Evolutionary conservation across 2,329 filamentous ascomycete genomes (phyloP).

Genomic region (Sclerotinia sclerotiorum): DNA sequence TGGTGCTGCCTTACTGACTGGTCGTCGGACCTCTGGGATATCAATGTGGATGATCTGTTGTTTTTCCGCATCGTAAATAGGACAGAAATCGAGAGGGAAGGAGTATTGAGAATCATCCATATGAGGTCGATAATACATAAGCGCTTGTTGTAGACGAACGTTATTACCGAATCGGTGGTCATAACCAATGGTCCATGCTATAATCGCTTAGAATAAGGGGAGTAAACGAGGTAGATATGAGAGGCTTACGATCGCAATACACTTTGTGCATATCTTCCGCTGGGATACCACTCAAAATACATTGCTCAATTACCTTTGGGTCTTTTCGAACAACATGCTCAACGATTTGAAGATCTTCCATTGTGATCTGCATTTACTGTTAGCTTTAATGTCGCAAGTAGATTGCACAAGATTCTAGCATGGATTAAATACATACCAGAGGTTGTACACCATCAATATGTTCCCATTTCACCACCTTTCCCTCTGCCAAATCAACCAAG

Average conservation of each 20-base stretch:
- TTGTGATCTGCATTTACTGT: conserved; percentile 64
- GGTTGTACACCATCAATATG: conserved; percentile 76
- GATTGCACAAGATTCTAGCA: not conserved
- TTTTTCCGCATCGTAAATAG: conserved; percentile 87
- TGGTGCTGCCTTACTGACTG: conserved; percentile 67
- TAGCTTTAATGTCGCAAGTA: conserved; percentile 18
- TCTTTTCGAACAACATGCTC: conserved; percentile 75
- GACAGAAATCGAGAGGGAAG: conserved; percentile 90
- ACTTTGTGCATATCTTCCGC: conserved; percentile 89
- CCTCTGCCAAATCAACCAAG: conserved; percentile 68
- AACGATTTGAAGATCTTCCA: conserved; percentile 83
- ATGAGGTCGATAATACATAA: conserved; percentile 93
- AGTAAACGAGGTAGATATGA: not conserved
- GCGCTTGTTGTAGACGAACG: conserved; percentile 80
- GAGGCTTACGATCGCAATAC: conserved; percentile 75
- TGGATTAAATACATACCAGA: conserved; percentile 53
- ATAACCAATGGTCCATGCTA: conserved; percentile 90
- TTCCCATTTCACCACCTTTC: conserved; percentile 72
- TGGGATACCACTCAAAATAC: conserved; percentile 76
- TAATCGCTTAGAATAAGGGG: conserved; percentile 28
- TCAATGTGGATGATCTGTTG: conserved; percentile 53
- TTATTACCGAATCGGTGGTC: conserved; percentile 83
- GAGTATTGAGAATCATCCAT: conserved; percentile 87
- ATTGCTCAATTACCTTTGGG: conserved; percentile 87
- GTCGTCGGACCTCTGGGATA: conserved; percentile 73